These are phyloP conservation scores for Trypanosoma scelopori DNA, from an alignment of 208 protist species.

Conservation along the genomic window DNA sequence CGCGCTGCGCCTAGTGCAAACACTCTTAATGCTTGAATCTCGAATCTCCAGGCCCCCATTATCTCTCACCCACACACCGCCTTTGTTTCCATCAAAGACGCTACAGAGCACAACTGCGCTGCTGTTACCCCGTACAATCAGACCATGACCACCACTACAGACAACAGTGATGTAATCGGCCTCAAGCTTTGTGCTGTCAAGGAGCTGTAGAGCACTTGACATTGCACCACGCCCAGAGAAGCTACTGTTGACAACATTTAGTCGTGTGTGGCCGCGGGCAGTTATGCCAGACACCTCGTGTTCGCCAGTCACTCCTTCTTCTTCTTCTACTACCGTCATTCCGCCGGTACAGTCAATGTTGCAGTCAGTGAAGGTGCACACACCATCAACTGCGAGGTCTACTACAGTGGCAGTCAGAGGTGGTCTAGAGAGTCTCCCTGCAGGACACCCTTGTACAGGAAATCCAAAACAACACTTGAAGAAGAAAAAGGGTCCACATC, in stretches of 20 bases:
- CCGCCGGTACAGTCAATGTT: conserved; percentile 22
- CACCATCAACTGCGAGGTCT: conserved; percentile 4
- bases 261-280: conserved; percentile 5
- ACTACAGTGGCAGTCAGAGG: conserved; percentile 19
- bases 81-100: conserved; percentile 16
- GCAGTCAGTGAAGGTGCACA: conserved; percentile 23
- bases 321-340: too few relatives aligned
- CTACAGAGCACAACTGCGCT: conserved; percentile 9
- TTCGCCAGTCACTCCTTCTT: neutral
- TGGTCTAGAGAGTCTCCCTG: neutral
- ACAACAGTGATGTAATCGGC: conserved; percentile 21
- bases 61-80: conserved; percentile 24
- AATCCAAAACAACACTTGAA: conserved; percentile 49
- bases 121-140: conserved; percentile 20
- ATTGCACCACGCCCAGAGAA: conserved; percentile 22
- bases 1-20: neutral
- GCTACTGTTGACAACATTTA: conserved; percentile 21
- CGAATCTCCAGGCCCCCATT: conserved; percentile 18
- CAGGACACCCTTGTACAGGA: neutral
- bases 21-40: conserved; percentile 11
- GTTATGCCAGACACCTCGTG: conserved; percentile 21
- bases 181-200: conserved; percentile 19
- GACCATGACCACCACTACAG: conserved; percentile 17
- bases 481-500: conserved; percentile 52
- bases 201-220: conserved; percentile 17